phyloP scores from a whole-genome alignment of 1,284 basidiomycete genomes.

The Microstroma glucosiphilum region DNA sequence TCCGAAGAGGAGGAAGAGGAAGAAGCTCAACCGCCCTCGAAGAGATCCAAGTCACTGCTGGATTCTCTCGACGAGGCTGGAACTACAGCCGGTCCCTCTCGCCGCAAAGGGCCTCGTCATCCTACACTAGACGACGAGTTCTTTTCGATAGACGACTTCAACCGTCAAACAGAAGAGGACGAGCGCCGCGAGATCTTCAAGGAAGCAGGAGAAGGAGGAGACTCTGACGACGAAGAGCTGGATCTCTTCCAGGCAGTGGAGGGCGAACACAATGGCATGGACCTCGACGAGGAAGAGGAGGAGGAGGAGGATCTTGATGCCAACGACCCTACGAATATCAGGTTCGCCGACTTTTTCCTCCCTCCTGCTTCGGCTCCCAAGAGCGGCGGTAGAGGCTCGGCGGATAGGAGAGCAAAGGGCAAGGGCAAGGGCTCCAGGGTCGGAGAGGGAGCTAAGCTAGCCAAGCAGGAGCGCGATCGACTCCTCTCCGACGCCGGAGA shows the following conservation, averaged over 20 bases:
- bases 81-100: neutral
- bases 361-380: constrained; percentile 45
- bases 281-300: constrained; percentile 21
- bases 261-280: constrained; percentile 27
- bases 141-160: constrained; percentile 84
- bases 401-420: constrained; percentile 17
- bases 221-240: constrained; percentile 52
- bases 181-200: constrained; percentile 58
- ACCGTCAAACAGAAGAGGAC: constrained; percentile 72
- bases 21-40: constrained; percentile 6
- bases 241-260: constrained; percentile 45
- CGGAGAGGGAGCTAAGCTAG: constrained; percentile 3
- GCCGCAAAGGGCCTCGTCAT: constrained; percentile 46
- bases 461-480: constrained; percentile 1
- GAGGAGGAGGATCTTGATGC: constrained; percentile 13
- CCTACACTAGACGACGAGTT: constrained; percentile 83
- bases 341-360: constrained; percentile 62
- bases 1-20: constrained; percentile 56
- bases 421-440: constrained; percentile 30
- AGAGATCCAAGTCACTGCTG: constrained; percentile 15
- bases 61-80: constrained; percentile 33
- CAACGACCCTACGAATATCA: constrained; percentile 44
- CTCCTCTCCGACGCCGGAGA: constrained; percentile 9
- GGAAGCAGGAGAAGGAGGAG: constrained; percentile 56
- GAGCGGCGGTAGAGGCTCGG: constrained; percentile 3